Conservation (phyloP, 2,329 filamentous ascomycete species). For the Colletotrichum cordylinicola region DNA sequence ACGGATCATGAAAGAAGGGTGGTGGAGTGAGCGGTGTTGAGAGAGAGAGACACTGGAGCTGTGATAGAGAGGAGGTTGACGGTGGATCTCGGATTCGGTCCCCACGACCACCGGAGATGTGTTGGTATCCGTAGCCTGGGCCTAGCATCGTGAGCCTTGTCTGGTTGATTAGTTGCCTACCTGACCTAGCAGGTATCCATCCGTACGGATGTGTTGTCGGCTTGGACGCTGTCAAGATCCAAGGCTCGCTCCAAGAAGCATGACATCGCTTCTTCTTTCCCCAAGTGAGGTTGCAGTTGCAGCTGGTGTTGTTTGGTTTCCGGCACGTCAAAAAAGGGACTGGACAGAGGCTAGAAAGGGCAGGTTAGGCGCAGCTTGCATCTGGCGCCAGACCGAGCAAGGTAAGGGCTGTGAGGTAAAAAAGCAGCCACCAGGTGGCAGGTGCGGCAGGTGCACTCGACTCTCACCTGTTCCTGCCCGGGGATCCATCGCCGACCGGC, state of each 20-base stretch:
- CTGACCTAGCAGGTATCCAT: not conserved
- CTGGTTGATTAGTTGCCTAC: not conserved
- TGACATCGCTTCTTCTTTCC: not conserved
- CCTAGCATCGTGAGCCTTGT: not conserved
- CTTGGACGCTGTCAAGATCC: not conserved
- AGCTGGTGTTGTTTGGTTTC: not conserved
- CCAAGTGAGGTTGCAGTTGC: not conserved
- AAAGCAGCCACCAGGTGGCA: not conserved
- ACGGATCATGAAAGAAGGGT: not conserved
- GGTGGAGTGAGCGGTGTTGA: not conserved
- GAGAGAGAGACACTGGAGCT: not conserved
- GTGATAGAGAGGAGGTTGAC: not conserved
- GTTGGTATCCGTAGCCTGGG: not conserved
- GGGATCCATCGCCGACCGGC: not conserved
- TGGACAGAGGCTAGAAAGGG: slow-evolving; percentile 2
- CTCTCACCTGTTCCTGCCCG: slow-evolving; percentile 16
- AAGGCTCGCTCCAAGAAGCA: not conserved
- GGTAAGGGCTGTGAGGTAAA: not conserved
- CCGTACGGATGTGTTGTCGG: not conserved
- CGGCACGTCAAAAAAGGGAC: not conserved
- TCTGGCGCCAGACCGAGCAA: not conserved
- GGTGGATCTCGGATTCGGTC: not conserved
- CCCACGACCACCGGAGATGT: not conserved
- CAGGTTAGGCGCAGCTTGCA: not conserved
- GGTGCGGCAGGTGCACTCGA: slow-evolving; percentile 1